Evolutionary conservation across 2,329 filamentous ascomycete genomes (phyloP).

Genomic region (Pseudogymnoascus pannorum): DNA sequence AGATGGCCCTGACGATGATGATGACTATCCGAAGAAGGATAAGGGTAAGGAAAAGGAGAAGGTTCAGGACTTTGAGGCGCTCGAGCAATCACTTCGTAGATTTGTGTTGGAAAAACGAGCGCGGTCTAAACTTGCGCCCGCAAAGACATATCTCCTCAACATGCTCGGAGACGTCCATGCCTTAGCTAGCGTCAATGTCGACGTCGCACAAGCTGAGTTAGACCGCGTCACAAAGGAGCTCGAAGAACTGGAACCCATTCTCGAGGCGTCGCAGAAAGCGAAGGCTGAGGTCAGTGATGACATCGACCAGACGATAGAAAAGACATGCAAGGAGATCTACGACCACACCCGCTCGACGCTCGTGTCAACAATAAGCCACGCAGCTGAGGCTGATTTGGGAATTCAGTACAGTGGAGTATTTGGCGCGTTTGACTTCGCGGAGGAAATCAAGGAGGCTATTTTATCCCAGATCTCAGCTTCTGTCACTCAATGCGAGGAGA

Average conservation of each 20-base stretch:
- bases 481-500: constrained; percentile 74
- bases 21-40: constrained; percentile 49
- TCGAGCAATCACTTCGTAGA: constrained; percentile 80
- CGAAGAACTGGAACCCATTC: constrained; percentile 72
- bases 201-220: constrained; percentile 79
- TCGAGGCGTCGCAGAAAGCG: constrained; percentile 76
- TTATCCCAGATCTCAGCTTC: constrained; percentile 76
- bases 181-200: constrained; percentile 77
- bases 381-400: constrained; percentile 70
- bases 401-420: constrained; percentile 83
- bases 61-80: constrained; percentile 77
- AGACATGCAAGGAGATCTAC: constrained; percentile 80
- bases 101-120: constrained; percentile 96
- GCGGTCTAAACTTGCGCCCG: constrained; percentile 88
- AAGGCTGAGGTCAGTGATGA: constrained; percentile 72
- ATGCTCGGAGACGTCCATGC: constrained; percentile 80
- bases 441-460: constrained; percentile 88
- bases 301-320: constrained; percentile 75
- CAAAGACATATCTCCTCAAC: constrained; percentile 91
- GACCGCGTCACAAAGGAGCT: constrained; percentile 76
- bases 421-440: constrained; percentile 82
- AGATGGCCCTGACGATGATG: constrained; percentile 37
- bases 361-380: constrained; percentile 64
- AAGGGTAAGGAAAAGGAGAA: constrained; percentile 88
- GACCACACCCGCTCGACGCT: constrained; percentile 71